A percentile compares a stretch with the other conserved stretches of the same genome.
Conservation (phyloP, 176 grass and related monocot species). For the Hsuehochloa calcarea region DNA sequence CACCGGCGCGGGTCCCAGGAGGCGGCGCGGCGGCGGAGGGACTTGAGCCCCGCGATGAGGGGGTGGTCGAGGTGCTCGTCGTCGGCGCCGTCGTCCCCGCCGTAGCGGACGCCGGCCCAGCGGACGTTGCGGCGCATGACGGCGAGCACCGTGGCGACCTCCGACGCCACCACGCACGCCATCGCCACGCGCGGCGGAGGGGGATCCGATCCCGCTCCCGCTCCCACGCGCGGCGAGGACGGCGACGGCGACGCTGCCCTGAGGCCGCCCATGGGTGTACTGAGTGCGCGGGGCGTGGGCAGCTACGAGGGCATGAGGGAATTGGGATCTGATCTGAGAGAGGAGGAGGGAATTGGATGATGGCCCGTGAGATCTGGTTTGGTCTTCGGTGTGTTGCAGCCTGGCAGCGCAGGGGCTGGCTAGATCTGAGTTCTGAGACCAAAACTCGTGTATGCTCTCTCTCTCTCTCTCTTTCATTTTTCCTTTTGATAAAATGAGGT, state of each 20-base stretch:
- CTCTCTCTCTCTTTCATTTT: no score
- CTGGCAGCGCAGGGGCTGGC: not conserved
- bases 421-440: constrained; percentile 10
- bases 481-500: no score
- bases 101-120: constrained; percentile 75
- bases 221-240: not conserved
- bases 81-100: constrained; percentile 46
- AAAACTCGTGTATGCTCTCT: not conserved
- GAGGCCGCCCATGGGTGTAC: constrained; percentile 49
- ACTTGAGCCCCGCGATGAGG: constrained; percentile 69
- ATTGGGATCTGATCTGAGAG: constrained; percentile 53
- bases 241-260: constrained; percentile 37
- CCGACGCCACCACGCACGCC: constrained; percentile 77
- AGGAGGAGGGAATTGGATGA: not conserved
- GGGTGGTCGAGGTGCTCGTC: constrained; percentile 80
- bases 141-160: constrained; percentile 91
- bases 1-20: constrained; percentile 47
- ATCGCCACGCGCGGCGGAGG: constrained; percentile 43
- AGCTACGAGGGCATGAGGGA: constrained; percentile 41
- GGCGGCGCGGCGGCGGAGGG: constrained; percentile 65
- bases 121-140: constrained; percentile 98
- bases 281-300: not conserved
- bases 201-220: constrained; percentile 4
- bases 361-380: constrained; percentile 33
- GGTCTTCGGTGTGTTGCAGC: not conserved